Evolutionary conservation across 129 eudicot species (phyloP).

Genomic region (Silybum marianum): DNA sequence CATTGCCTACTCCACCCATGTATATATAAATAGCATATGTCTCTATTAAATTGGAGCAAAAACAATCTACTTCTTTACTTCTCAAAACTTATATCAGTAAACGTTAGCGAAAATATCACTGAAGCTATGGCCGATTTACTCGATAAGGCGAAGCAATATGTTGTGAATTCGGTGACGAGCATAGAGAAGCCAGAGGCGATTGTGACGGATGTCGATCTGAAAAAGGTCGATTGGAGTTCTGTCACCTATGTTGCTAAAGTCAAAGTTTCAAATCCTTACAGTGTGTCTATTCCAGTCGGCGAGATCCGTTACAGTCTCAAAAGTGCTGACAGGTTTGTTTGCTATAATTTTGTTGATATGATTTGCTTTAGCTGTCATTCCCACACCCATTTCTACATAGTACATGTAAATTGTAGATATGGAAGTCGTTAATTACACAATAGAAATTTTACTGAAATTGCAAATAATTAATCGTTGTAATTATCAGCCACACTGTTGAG

Average conservation of each 20-base stretch:
- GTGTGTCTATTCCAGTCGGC: slow-evolving; percentile 30
- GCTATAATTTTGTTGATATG: not conserved
- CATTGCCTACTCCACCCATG: not conserved
- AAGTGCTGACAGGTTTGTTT: slow-evolving; percentile 38
- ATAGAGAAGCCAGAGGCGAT: slow-evolving; percentile 31
- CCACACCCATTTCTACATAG: not conserved
- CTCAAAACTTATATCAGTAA: not conserved
- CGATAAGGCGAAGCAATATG: slow-evolving; percentile 15
- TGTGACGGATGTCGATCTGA: slow-evolving; percentile 16
- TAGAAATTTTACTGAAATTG: not conserved
- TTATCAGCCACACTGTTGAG: not conserved
- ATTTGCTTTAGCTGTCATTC: not conserved
- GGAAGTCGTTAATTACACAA: not conserved
- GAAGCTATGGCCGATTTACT: slow-evolving; percentile 22
- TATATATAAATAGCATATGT: not conserved
- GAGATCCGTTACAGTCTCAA: slow-evolving; percentile 35
- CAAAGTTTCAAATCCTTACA: slow-evolving; percentile 35
- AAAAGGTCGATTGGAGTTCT: slow-evolving; percentile 1
- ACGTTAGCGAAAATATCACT: not conserved
- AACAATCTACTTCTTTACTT: not conserved
- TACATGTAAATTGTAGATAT: not conserved
- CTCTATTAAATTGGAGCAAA: not conserved
- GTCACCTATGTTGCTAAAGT: slow-evolving; percentile 34
- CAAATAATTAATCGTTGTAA: not conserved
- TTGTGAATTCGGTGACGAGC: slow-evolving; percentile 25